phyloP scores from a whole-genome alignment of 2,329 filamentous ascomycete genomes.

The Clarireedia monteithiana region DNA sequence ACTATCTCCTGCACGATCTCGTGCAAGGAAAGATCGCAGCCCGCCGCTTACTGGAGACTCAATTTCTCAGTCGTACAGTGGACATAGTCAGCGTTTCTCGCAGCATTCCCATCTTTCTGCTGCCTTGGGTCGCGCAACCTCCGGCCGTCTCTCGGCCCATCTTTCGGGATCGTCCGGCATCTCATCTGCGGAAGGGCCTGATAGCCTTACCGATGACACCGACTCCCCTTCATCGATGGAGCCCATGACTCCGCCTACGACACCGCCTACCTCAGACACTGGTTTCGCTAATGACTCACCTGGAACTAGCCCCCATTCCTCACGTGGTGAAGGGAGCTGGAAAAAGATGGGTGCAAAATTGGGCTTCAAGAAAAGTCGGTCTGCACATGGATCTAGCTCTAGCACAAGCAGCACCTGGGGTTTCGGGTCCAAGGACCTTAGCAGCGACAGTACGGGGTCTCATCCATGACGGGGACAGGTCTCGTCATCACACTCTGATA shows the following conservation, averaged over 20 bases:
- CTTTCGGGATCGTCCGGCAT: slow-evolving; percentile 33
- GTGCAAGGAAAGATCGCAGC: slow-evolving; percentile 19
- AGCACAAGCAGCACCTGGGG: slow-evolving; percentile 31
- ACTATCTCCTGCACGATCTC: slow-evolving; percentile 20
- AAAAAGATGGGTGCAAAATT: slow-evolving; percentile 57
- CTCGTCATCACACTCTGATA: slow-evolving; percentile 40
- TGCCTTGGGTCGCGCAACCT: slow-evolving; percentile 17
- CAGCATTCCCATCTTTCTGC: slow-evolving; percentile 26
- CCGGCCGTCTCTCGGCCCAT: slow-evolving; percentile 22
- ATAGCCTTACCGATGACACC: slow-evolving; percentile 50
- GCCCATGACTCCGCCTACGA: slow-evolving; percentile 68
- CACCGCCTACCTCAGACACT: slow-evolving; percentile 53
- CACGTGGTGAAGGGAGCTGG: slow-evolving; percentile 38
- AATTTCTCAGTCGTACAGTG: slow-evolving; percentile 17
- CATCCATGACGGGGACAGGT: slow-evolving; percentile 52
- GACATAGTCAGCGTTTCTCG: slow-evolving; percentile 20
- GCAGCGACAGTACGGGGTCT: slow-evolving; percentile 30
- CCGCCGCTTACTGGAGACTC: slow-evolving; percentile 20
- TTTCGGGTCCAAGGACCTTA: slow-evolving; percentile 29
- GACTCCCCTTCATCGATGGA: slow-evolving; percentile 48
- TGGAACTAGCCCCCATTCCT: slow-evolving; percentile 19
- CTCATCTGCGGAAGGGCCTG: slow-evolving; percentile 39
- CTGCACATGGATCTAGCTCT: slow-evolving; percentile 38
- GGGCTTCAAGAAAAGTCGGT: slow-evolving; percentile 47
- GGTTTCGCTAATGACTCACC: slow-evolving; percentile 22